phyloP scores from a whole-genome alignment of 2,329 filamentous ascomycete genomes.

The Colletotrichum euphorbiae region DNA sequence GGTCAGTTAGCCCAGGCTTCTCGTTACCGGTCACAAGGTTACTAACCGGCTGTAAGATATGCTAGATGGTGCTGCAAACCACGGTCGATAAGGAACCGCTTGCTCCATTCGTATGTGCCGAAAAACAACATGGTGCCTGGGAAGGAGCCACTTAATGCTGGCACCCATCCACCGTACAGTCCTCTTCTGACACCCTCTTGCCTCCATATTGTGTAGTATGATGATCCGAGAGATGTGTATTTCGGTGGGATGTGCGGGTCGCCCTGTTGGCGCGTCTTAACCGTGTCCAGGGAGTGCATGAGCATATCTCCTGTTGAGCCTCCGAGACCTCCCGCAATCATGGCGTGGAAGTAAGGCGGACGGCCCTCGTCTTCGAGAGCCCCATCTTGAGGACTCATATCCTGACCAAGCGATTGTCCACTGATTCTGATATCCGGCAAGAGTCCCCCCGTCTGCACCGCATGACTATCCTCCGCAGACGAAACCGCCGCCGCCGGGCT shows the following conservation, averaged over 20 bases:
- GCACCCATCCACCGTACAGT: slow-evolving; percentile 92
- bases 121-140: slow-evolving; percentile 96
- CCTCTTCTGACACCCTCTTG: slow-evolving; percentile 90
- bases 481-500: slow-evolving; percentile 47
- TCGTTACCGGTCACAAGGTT: background rate
- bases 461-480: slow-evolving; percentile 51
- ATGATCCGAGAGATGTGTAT: slow-evolving; percentile 89
- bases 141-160: slow-evolving; percentile 91
- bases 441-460: slow-evolving; percentile 43
- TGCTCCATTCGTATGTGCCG: slow-evolving; percentile 95
- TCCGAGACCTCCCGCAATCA: slow-evolving; percentile 94
- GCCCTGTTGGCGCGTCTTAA: slow-evolving; percentile 97
- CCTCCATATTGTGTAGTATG: slow-evolving; percentile 91
- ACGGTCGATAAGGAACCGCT: slow-evolving; percentile 85
- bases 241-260: slow-evolving; percentile 93
- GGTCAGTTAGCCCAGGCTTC: slow-evolving; percentile 11
- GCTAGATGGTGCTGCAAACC: slow-evolving; percentile 85
- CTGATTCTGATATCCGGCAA: slow-evolving; percentile 47
- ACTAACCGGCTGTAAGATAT: slow-evolving; percentile 84
- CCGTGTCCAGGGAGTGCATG: slow-evolving; percentile 98
- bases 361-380: slow-evolving; percentile 57
- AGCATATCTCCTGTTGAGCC: slow-evolving; percentile 95
- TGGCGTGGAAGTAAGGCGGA: slow-evolving; percentile 68
- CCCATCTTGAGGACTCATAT: slow-evolving; percentile 42
- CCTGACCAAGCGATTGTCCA: slow-evolving; percentile 27